Evolutionary conservation across 768 basidiomycete genomes (phyloP).

Genomic region (Mycena venus): DNA sequence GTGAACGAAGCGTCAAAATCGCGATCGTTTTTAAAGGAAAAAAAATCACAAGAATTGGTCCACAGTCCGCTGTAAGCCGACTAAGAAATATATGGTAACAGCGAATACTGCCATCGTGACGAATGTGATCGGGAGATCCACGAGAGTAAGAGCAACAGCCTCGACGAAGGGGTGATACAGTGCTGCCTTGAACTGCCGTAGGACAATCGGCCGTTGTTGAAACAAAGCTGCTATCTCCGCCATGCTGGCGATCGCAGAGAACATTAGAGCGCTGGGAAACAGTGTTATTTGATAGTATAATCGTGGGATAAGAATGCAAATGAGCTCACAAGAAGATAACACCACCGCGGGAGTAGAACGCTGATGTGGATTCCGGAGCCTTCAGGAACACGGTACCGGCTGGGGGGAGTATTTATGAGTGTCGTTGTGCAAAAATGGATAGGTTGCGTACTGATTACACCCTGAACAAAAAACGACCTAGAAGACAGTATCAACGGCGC

Average conservation of each 20-base stretch:
- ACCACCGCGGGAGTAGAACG: constrained; percentile 84
- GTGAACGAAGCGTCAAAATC: not conserved
- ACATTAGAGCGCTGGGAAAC: constrained; percentile 63
- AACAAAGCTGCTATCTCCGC: constrained; percentile 71
- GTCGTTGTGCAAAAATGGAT: too few species aligned
- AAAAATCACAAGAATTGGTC: constrained; percentile 66
- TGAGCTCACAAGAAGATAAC: constrained; percentile 77
- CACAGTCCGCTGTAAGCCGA: constrained; percentile 58
- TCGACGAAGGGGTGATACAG: constrained; percentile 67
- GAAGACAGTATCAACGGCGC: too few species aligned
- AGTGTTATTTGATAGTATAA: too few species aligned
- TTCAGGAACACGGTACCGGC: constrained; percentile 78
- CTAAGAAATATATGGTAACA: constrained; percentile 63
- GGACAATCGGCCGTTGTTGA: constrained; percentile 60
- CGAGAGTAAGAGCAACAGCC: constrained; percentile 58
- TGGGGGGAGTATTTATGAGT: too few species aligned
- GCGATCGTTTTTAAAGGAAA: not conserved
- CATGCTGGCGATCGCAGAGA: constrained; percentile 71
- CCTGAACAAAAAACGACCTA: too few species aligned
- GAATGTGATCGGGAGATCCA: constrained; percentile 56
- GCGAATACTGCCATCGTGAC: constrained; percentile 47
- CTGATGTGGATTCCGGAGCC: constrained; percentile 65
- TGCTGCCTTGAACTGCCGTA: constrained; percentile 57
- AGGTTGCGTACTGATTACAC: too few species aligned
- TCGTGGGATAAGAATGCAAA: too few species aligned